A percentile compares a stretch with the other conserved stretches of the same genome.
phyloP scores from a whole-genome alignment of 306 rosid species.

The Sesbania bispinosa region DNA sequence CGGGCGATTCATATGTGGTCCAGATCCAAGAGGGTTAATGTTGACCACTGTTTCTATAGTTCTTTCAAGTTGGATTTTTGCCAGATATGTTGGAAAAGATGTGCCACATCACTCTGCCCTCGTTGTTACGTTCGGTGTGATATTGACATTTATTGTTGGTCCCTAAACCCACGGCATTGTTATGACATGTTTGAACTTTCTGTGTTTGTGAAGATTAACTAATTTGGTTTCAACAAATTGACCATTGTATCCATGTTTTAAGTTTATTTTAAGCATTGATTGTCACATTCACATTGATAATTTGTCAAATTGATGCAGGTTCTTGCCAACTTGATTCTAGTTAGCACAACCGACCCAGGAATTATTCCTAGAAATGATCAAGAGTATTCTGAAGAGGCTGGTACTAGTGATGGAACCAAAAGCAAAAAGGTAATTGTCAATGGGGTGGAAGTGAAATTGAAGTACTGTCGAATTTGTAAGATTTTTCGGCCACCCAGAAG shows the following conservation, averaged over 20 bases:
- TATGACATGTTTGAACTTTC: neutral
- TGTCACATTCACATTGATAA: neutral
- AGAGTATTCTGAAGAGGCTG: conserved; percentile 3
- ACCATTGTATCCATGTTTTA: neutral
- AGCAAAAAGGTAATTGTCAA: conserved; percentile 15
- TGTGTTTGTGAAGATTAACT: neutral
- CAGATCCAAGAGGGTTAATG: conserved; percentile 36
- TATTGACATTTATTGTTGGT: conserved; percentile 27
- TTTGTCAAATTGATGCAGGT: conserved; percentile 12
- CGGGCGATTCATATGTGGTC: conserved; percentile 36
- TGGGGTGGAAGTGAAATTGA: conserved; percentile 32
- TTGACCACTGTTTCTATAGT: conserved; percentile 29
- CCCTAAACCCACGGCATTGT: neutral
- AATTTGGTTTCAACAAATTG: neutral
- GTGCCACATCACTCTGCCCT: conserved; percentile 22
- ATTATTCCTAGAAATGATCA: conserved; percentile 33
- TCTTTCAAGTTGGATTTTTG: conserved; percentile 39
- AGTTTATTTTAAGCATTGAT: neutral
- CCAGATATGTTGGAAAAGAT: conserved; percentile 25
- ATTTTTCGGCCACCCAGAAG: conserved; percentile 38
- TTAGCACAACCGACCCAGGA: conserved; percentile 35
- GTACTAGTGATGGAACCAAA: neutral
- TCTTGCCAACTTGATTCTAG: conserved; percentile 28
- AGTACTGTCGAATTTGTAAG: conserved; percentile 34
- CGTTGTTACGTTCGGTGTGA: conserved; percentile 8